Evolutionary conservation across 2,329 filamentous ascomycete species (phyloP), one percentile per base, ranked within the genome.

Genomic region (Pseudogymnoascus sp.): DNA sequence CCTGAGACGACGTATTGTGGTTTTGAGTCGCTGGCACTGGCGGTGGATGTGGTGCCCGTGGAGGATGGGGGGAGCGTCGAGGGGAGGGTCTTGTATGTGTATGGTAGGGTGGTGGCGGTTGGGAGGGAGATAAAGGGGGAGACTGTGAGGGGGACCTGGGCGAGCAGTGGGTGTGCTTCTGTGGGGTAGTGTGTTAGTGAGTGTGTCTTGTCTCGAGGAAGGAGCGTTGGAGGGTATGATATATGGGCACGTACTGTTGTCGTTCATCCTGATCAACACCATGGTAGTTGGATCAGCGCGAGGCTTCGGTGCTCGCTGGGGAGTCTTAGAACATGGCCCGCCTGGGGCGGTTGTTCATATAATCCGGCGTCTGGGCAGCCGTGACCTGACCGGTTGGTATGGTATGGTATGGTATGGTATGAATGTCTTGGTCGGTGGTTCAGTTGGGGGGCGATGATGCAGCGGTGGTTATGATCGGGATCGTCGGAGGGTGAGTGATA

Each of bases 41-140:
- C 68, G 66, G 77, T 72, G 62, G 68, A 73, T 43, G 74, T 73
- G 62, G 81, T 76, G 62, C 81, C 80, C 6, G 85, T 82, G 34
- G 84, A 80, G 1, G 89, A 89, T 1, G 85, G 85, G 0, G 94
- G 93, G 0, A 97, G 83, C 2, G 91, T 89, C 0, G 91, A 93
- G 0, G 93, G 90, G 71, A 97, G 87, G 9, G 86, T 82, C 72
- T 92, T 93, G 81, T 97, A 97, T 67, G 91, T 96, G 78, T 97
- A 97, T 22, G 94, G 93, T 6, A 99, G 84, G 0, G 92, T 96
- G 18, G 92, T 89, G 25, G 93, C 88, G 30, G 90, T 88, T 9
- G 94, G 94, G 32, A 99, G 87, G 63, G 88, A 89, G 69, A 97
- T 85, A 77, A 97, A 97, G 25, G 94, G 94, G 2, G 93, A 97